Conservation (phyloP, 2,329 filamentous ascomycete species). For the Penicillium psychrosexuale region DNA sequence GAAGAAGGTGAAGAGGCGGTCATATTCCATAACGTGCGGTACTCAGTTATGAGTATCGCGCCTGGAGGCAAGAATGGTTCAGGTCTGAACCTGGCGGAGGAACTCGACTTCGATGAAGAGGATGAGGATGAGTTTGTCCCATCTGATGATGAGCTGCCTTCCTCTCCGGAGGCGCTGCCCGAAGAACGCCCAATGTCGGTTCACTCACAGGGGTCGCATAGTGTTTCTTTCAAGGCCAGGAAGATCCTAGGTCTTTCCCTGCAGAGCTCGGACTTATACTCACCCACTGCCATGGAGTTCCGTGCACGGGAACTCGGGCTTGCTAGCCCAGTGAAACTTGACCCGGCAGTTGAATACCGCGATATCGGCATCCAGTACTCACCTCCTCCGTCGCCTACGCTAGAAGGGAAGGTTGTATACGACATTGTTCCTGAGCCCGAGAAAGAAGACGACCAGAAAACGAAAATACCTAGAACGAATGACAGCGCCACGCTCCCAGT, state of each 20-base stretch:
- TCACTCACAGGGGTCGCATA: constrained; percentile 37
- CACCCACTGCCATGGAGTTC: constrained; percentile 29
- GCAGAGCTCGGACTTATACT: constrained; percentile 25
- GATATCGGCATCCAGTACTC: constrained; percentile 81
- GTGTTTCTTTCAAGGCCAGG: constrained; percentile 41
- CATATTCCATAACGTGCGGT: constrained; percentile 60
- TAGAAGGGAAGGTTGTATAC: constrained; percentile 18
- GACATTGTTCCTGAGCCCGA: constrained; percentile 15
- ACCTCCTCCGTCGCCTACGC: constrained; percentile 68
- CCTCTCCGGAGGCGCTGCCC: constrained; percentile 42
- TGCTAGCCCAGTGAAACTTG: constrained; percentile 52
- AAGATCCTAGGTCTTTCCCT: constrained; percentile 47
- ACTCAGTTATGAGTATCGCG: constrained; percentile 64
- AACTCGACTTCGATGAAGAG: constrained; percentile 81
- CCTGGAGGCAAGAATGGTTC: constrained; percentile 55
- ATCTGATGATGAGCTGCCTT: constrained; percentile 67
- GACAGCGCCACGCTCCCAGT: constrained; percentile 33
- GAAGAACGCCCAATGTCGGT: constrained; percentile 45
- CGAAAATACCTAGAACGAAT: constrained; percentile 17
- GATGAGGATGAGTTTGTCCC: constrained; percentile 66
- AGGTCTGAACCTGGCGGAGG: constrained; percentile 80
- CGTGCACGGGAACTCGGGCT: constrained; percentile 22
- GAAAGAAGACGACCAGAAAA: background rate
- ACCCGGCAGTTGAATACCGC: constrained; percentile 55
- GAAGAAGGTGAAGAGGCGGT: constrained; percentile 49